Conservation (phyloP, 2,329 filamentous ascomycete genomes). For the Cadophora luteo-olivacea region DNA sequence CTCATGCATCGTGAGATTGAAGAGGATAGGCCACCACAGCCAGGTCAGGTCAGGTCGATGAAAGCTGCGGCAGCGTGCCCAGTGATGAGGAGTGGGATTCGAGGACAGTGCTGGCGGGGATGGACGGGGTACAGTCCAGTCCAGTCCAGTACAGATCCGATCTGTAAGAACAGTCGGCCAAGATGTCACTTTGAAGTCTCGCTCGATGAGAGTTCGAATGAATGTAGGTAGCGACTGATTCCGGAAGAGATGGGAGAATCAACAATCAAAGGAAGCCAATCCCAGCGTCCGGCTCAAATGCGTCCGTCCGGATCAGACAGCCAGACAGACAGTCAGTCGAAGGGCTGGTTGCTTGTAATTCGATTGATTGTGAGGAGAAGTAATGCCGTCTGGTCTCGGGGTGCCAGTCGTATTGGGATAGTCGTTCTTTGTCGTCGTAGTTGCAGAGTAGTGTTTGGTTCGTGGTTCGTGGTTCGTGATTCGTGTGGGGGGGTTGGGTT, state of each 20-base stretch:
- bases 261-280: constrained; percentile 17
- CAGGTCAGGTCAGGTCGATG: constrained; percentile 16
- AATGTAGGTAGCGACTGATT: constrained; percentile 9
- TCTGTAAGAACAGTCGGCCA: not conserved
- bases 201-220: not conserved
- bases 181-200: constrained; percentile 8
- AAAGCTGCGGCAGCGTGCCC: constrained; percentile 24
- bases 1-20: constrained; percentile 39
- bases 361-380: not conserved
- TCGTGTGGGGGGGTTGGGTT: no score
- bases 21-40: constrained; percentile 24
- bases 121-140: constrained; percentile 2
- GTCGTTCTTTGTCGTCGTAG: not conserved
- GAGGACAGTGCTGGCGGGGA: not conserved
- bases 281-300: constrained; percentile 4
- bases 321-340: not conserved
- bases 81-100: constrained; percentile 11
- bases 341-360: not conserved
- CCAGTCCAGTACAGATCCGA: not conserved
- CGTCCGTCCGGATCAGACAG: not conserved
- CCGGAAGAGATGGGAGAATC: constrained; percentile 17
- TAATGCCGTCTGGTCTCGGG: not conserved
- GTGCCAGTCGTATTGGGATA: not conserved
- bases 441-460: not conserved
- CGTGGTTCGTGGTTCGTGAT: no score